phyloP scores from a whole-genome alignment of 257 asterid genomes.

The Fraxinus pennsylvanica region DNA sequence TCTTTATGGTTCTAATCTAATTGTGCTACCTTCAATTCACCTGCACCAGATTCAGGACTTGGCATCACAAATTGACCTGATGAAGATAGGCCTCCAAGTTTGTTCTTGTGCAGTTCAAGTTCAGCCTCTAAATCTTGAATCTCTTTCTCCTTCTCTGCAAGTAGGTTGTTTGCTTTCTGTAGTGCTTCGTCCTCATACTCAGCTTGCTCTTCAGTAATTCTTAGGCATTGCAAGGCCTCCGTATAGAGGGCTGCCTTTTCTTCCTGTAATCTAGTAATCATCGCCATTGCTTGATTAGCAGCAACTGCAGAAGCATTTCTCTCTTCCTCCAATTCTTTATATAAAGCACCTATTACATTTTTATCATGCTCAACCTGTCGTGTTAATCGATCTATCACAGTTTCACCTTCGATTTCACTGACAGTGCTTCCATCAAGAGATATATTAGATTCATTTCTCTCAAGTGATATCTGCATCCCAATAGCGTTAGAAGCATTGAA shows the following conservation, averaged over 20 bases:
- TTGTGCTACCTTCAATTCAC: conserved; percentile 22
- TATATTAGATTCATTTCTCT: conserved; percentile 72
- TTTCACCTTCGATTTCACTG: conserved; percentile 85
- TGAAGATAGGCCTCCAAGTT: conserved; percentile 31
- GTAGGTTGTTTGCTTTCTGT: conserved; percentile 54
- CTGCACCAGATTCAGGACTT: conserved; percentile 25
- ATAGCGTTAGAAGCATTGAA: conserved; percentile 42
- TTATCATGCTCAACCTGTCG: conserved; percentile 79
- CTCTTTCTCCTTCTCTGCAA: conserved; percentile 60
- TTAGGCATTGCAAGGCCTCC: conserved; percentile 77
- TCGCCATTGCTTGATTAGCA: conserved; percentile 90
- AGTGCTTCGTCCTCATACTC: conserved; percentile 77
- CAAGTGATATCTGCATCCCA: conserved; percentile 66
- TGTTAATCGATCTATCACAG: conserved; percentile 57
- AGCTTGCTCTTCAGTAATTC: conserved; percentile 90
- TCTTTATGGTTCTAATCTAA: conserved; percentile 7
- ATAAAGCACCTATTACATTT: conserved; percentile 55
- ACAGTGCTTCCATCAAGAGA: conserved; percentile 68
- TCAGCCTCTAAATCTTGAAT: conserved; percentile 49
- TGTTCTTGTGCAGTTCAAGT: conserved; percentile 51
- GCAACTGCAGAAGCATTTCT: conserved; percentile 82
- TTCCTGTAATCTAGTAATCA: conserved; percentile 86
- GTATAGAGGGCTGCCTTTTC: conserved; percentile 79
- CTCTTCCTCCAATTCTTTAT: conserved; percentile 86
- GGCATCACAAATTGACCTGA: conserved; percentile 26